Base-by-base conservation (phyloP, 257 asterid genomes). In the Solanum megistacrolobum region DNA sequence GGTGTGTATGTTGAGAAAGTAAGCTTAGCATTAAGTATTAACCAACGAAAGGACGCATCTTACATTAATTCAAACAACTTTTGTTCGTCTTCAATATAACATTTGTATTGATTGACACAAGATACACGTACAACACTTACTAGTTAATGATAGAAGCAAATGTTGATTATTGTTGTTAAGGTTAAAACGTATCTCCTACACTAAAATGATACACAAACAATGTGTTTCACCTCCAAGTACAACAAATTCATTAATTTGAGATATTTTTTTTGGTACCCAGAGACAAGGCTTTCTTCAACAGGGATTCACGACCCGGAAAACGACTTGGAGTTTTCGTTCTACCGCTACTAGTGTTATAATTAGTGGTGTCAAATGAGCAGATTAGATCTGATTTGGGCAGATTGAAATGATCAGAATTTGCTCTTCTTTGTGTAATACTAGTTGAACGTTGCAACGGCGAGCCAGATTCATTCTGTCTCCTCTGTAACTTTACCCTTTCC, bases 221-320 rank as follows among this genome's bases (percentile, higher is more conserved):
- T 60, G 29, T 1, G 68, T 60, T 5, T 65, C 73, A 25, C 9
- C 34, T 29, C 31, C 76, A 29, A 14, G 76, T 69, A 7, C 32
- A 3, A 14, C n/a, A 69, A 69, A 29, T 69, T 14, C n/a, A 29
- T 69, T 69, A 69, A 29, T 12, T 5, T 66, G 73, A 66, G 73
- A 32, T 12, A 25, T 5, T 25, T 76, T 76, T 38, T 1, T 12
- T n/a, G 58, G 34, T 76, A 12, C 60, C 83, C 41, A 76, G 60
- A 23, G 60, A 86, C 87, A 74, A 74, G 23, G 83, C 93, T 90
- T 90, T 92, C 71, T 84, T 92, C 88, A 94, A 46, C 9, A 94
- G 87, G 5, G 92, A 88, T 76, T 94, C 94, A 72, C 98, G 89
- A 4, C 98, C 98, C 2, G 98, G 97, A 86, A 95, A 95, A 29